Percentiles rank a stretch among this genome's conserved stretches.
These are phyloP conservation scores for Echinosophora koreensis DNA, from an alignment of 306 rosid species.

Conservation along the genomic window DNA sequence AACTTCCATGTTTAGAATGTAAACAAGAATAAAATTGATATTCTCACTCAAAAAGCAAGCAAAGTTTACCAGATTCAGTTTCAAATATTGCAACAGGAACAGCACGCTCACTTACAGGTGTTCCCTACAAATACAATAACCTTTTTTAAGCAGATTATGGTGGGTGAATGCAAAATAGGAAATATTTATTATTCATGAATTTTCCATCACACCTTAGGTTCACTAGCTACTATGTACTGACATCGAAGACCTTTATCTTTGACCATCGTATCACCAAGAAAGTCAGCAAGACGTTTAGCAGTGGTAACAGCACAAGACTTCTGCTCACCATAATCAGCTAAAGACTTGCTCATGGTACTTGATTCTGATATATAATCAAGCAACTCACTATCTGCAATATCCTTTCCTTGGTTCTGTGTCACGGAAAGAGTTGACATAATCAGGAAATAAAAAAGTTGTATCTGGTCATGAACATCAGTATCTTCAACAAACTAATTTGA, in stretches of 20 bases:
- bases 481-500: slow-evolving; percentile 39
- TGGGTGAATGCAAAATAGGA: slow-evolving; percentile 31
- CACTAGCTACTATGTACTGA: slow-evolving; percentile 95
- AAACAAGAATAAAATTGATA: slow-evolving; percentile 32
- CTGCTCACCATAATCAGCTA: slow-evolving; percentile 89
- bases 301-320: slow-evolving; percentile 97
- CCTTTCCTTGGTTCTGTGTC: slow-evolving; percentile 88
- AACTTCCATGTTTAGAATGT: slow-evolving; percentile 38
- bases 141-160: slow-evolving; percentile 36
- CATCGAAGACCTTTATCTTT: slow-evolving; percentile 98
- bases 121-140: slow-evolving; percentile 68
- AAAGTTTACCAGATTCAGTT: slow-evolving; percentile 84
- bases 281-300: slow-evolving; percentile 94
- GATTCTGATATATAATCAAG: slow-evolving; percentile 98
- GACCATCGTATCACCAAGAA: slow-evolving; percentile 96
- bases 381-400: slow-evolving; percentile 91
- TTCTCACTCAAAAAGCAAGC: slow-evolving; percentile 20
- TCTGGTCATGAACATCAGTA: slow-evolving; percentile 28
- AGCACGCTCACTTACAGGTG: slow-evolving; percentile 99
- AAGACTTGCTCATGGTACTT: slow-evolving; percentile 99
- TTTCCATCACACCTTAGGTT: slow-evolving; percentile 74
- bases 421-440: slow-evolving; percentile 32
- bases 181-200: slow-evolving; percentile 26
- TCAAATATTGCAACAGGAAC: slow-evolving; percentile 98
- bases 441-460: slow-evolving; percentile 32